Evolutionary conservation across 2,329 filamentous ascomycete genomes (phyloP).

Genomic region (Pseudopithomyces chartarum): DNA sequence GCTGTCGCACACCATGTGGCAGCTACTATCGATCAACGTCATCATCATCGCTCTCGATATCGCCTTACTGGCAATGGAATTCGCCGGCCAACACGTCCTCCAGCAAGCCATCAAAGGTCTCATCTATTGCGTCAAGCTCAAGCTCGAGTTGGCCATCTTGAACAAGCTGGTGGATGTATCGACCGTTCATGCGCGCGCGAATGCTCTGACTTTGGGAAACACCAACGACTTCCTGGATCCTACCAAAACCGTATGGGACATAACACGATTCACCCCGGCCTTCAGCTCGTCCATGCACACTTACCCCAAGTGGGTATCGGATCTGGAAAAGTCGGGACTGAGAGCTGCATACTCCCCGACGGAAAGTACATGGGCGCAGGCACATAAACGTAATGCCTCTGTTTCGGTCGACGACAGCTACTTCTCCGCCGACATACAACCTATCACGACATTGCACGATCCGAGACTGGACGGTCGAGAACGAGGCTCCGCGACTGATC

Average conservation of each 20-base stretch:
- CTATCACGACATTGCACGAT: conserved; percentile 11
- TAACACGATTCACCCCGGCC: conserved; percentile 21
- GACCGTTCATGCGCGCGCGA: conserved; percentile 7
- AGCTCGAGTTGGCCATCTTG: conserved; percentile 59
- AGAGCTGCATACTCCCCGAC: conserved; percentile 21
- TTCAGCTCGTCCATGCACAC: conserved; percentile 19
- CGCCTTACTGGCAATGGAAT: conserved; percentile 41
- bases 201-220: conserved; percentile 14
- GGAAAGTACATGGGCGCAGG: conserved; percentile 14
- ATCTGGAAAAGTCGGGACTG: conserved; percentile 18
- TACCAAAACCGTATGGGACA: conserved; percentile 23
- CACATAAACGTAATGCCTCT: conserved; percentile 9
- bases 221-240: conserved; percentile 27
- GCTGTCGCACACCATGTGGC: conserved; percentile 36
- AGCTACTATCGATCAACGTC: conserved; percentile 45
- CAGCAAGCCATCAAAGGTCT: conserved; percentile 46
- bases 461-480: conserved; percentile 17
- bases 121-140: conserved; percentile 50
- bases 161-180: conserved; percentile 44
- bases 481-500: conserved; percentile 23
- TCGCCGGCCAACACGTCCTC: conserved; percentile 37
- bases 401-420: conserved; percentile 14
- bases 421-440: conserved; percentile 16
- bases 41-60: conserved; percentile 46
- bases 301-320: conserved; percentile 24